Percentiles rank a stretch among this genome's conserved stretches.
Evolutionary conservation across 495 filamentous ascomycete species (phyloP).

Genomic region (Neurospora intermedia): DNA sequence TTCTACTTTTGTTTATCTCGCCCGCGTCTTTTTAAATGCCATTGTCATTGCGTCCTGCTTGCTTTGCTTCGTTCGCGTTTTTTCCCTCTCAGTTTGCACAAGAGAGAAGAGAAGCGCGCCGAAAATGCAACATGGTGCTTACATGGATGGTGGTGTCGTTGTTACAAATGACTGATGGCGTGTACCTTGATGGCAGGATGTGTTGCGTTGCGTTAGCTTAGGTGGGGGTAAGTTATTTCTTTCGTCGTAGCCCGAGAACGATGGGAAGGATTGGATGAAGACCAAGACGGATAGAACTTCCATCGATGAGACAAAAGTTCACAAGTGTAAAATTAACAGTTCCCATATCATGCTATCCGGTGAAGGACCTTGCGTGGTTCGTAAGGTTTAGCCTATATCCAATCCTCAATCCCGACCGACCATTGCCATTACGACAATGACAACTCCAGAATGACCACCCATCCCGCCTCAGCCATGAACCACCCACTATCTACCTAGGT

Average conservation of each 20-base stretch:
- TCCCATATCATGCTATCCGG: not conserved
- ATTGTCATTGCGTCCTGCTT: not conserved
- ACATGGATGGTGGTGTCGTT: not conserved
- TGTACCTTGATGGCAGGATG: not conserved
- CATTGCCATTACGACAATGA: not conserved
- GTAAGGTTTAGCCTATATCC: not conserved
- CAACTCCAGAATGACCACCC: not conserved
- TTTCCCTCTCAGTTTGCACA: not conserved
- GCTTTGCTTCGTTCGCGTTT: not conserved
- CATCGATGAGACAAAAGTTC: not conserved
- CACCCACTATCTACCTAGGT: too few relatives aligned
- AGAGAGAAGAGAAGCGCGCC: not conserved
- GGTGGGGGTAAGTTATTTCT: not conserved
- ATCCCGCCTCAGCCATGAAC: not conserved
- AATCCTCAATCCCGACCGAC: not conserved
- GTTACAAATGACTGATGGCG: not conserved
- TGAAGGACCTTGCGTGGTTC: not conserved
- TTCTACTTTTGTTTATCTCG: not conserved
- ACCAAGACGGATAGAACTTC: not conserved
- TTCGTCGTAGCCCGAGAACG: not conserved
- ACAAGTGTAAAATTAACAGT: not conserved
- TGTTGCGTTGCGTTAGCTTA: not conserved
- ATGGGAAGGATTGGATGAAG: not conserved
- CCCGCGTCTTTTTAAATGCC: not conserved
- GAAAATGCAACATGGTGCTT: not conserved